Percentiles rank a stretch among this genome's conserved stretches.
phyloP scores from a whole-genome alignment of 148 eudicot genomes.

The Nepenthes mirabilis region DNA sequence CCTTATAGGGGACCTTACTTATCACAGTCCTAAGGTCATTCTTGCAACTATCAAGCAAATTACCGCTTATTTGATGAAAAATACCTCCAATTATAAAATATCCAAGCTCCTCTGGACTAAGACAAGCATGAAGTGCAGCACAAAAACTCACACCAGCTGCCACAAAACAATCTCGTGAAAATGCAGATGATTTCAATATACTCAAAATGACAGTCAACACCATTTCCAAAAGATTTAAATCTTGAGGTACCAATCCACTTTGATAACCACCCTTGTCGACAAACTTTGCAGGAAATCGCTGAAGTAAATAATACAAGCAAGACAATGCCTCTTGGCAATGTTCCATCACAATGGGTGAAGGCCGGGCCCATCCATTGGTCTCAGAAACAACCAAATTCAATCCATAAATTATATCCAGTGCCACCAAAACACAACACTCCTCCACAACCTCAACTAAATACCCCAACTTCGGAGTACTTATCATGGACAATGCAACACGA shows the following conservation, averaged over 20 bases:
- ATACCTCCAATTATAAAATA: slow-evolving; percentile 51
- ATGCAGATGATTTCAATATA: slow-evolving; percentile 51
- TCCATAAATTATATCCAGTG: slow-evolving; percentile 47
- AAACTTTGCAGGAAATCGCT: slow-evolving; percentile 61
- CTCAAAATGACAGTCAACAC: slow-evolving; percentile 34
- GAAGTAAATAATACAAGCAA: slow-evolving; percentile 85
- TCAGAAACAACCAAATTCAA: slow-evolving; percentile 45
- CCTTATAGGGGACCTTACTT: slow-evolving; percentile 38
- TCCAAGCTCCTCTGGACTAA: slow-evolving; percentile 61
- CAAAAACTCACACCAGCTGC: slow-evolving; percentile 93
- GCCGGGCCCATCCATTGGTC: slow-evolving; percentile 41
- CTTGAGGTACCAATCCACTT: slow-evolving; percentile 1
- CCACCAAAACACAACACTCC: slow-evolving; percentile 60
- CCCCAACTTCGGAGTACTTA: slow-evolving; percentile 83
- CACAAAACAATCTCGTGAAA: slow-evolving; percentile 87
- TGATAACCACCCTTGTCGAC: slow-evolving; percentile 1
- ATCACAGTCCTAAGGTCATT: slow-evolving; percentile 20
- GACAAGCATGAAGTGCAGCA: slow-evolving; percentile 74
- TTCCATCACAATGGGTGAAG: slow-evolving; percentile 85
- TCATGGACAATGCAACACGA: slow-evolving; percentile 72
- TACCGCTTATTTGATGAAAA: slow-evolving; percentile 24
- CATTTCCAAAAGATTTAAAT: slow-evolving; percentile 27
- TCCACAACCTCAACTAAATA: slow-evolving; percentile 66
- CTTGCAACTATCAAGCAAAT: slow-evolving; percentile 14
- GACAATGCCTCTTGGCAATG: slow-evolving; percentile 94